Conservation (phyloP, 257 asterid genomes). For the Fraxinus americana region DNA sequence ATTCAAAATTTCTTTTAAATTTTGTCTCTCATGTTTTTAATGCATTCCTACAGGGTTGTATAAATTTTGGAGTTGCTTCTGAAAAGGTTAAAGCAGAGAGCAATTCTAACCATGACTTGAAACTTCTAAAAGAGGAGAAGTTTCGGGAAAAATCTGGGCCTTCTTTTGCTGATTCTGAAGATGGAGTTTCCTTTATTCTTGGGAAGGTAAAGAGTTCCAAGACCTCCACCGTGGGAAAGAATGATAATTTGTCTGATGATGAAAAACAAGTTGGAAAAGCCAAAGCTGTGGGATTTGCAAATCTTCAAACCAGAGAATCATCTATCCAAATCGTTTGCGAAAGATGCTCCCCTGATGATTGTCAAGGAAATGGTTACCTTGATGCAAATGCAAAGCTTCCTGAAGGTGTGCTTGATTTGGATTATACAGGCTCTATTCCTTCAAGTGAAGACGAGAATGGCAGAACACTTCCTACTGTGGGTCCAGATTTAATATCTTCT, state of each 20-base stretch:
- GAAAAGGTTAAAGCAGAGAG: slow-evolving; percentile 55
- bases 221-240: slow-evolving; percentile 37
- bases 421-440: slow-evolving; percentile 32
- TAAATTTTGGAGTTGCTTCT: slow-evolving; percentile 90
- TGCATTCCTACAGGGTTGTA: slow-evolving; percentile 67
- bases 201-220: slow-evolving; percentile 58
- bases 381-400: slow-evolving; percentile 29
- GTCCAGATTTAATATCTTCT: slow-evolving; percentile 38
- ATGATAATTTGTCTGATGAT: slow-evolving; percentile 43
- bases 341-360: slow-evolving; percentile 32
- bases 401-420: slow-evolving; percentile 32
- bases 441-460: slow-evolving; percentile 42
- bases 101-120: slow-evolving; percentile 52
- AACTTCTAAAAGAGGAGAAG: slow-evolving; percentile 62
- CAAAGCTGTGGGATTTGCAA: slow-evolving; percentile 31
- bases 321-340: slow-evolving; percentile 36
- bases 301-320: slow-evolving; percentile 40
- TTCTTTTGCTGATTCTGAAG: slow-evolving; percentile 60
- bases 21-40: slow-evolving; percentile 22
- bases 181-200: slow-evolving; percentile 65
- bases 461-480: slow-evolving; percentile 28
- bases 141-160: slow-evolving; percentile 43
- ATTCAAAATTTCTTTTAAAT: slow-evolving; percentile 13
- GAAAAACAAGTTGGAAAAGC: slow-evolving; percentile 36
- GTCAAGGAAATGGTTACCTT: slow-evolving; percentile 41